Evolutionary conservation across 225 moss, liverwort and hornwort genomes (phyloP), one percentile per base, ranked within the genome.

Genomic region (Climacium dendroides): DNA sequence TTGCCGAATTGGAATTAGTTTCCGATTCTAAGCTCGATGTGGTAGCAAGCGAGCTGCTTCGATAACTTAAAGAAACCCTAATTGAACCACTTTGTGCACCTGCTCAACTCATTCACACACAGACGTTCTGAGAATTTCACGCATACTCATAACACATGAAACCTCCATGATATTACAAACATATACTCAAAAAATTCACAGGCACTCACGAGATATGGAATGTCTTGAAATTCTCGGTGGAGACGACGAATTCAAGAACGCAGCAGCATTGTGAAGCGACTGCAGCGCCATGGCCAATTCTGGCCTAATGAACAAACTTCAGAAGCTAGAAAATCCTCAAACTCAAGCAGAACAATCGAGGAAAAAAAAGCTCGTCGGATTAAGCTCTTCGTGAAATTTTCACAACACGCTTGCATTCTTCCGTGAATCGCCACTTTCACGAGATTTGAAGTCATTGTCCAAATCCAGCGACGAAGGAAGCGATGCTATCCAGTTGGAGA

Each of bases 241-340:
- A 83, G 86, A 32, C 28, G 78, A 47, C 23, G 71, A 19, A 45
- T 47, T 73, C 58, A 70, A 76, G 74, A 90, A 50, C 53, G 45
- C 83, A 69, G n/a, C 28, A 69, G 53, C 80, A 41, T 83, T 67
- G 67, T 58, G 88, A 48, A 83, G 67, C 69, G 74, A 69, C 61
- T 67, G 90, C 83, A 86, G n/a, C 90, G 92, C 88, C 92, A 92
- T 92, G 82, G 78, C 61, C 12, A 30, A 43, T 30, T 43, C 83
- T 58, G 63, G 12, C 34, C 57, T 11, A 4, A 17, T 32, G 45
- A 52, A 34, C 53, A 39, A 85, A 52, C 16, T 77, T 39, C 45
- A 34, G 63, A 50, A 15, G 73, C 82, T n/a, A n/a, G 18, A 78
- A 43, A 82, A 25, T 79, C 60, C 50, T 83, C 32, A 57, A 28